Percentiles rank a stretch among this genome's conserved stretches.
These are phyloP conservation scores for Colletotrichum tropicale DNA, from an alignment of 2,329 filamentous ascomycete species.

Conservation along the genomic window DNA sequence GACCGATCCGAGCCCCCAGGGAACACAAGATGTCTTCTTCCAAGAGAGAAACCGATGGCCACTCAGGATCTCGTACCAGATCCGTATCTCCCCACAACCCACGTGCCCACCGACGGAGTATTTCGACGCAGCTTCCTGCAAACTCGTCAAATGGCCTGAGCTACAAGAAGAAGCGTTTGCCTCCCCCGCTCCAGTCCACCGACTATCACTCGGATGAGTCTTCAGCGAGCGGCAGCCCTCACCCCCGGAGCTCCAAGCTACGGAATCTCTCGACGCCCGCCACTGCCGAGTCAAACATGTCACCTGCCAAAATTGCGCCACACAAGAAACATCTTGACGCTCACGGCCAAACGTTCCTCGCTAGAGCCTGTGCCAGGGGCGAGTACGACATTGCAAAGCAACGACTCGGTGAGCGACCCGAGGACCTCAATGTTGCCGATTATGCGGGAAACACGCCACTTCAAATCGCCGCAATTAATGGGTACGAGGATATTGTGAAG, in stretches of 20 bases:
- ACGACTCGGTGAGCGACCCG: constrained; percentile 77
- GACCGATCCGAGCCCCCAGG: neutral
- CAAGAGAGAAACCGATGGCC: constrained; percentile 37
- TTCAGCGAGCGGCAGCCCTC: constrained; percentile 63
- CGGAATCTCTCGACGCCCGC: constrained; percentile 60
- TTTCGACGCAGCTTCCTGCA: constrained; percentile 66
- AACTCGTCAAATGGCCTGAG: constrained; percentile 59
- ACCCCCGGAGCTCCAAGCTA: constrained; percentile 62
- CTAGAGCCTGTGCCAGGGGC: constrained; percentile 87
- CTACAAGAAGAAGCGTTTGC: constrained; percentile 65
- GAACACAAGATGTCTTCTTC: constrained; percentile 37
- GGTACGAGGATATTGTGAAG: constrained; percentile 84
- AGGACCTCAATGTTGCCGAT: constrained; percentile 87
- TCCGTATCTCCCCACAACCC: constrained; percentile 66
- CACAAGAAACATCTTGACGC: constrained; percentile 91
- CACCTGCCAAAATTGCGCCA: constrained; percentile 70
- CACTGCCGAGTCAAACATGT: constrained; percentile 63
- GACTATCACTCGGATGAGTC: constrained; percentile 74
- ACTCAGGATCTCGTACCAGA: constrained; percentile 29
- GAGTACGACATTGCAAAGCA: constrained; percentile 80
- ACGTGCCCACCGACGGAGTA: constrained; percentile 65
- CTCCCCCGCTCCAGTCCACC: constrained; percentile 64
- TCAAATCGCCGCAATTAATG: constrained; percentile 89
- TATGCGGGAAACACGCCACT: constrained; percentile 96
- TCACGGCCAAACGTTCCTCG: constrained; percentile 88